Evolutionary conservation across 2,329 filamentous ascomycete genomes (phyloP).

Genomic region (Trichoderma citrinoviride): DNA sequence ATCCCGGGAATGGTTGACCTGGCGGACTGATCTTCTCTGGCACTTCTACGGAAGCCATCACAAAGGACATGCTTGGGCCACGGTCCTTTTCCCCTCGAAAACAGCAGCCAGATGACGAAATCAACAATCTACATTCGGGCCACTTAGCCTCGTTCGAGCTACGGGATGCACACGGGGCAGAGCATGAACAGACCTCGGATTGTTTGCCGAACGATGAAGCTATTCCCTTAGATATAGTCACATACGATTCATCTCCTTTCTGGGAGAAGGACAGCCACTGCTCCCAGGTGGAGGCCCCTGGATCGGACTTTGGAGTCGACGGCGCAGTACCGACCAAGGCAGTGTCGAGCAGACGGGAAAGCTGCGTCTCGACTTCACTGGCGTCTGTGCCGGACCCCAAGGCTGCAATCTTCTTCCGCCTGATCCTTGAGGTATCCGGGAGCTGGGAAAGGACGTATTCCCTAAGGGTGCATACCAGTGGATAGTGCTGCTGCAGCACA

Average conservation of each 20-base stretch:
- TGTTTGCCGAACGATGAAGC: conserved; percentile 53
- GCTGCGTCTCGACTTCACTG: conserved; percentile 37
- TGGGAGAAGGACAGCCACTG: conserved; percentile 63
- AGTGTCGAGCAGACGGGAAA: conserved; percentile 64
- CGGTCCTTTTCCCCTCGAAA: conserved; percentile 52
- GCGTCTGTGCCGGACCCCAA: conserved; percentile 37
- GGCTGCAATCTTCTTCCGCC: conserved; percentile 54
- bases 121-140: conserved; percentile 61
- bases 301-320: neutral
- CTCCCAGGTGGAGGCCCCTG: conserved; percentile 45
- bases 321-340: conserved; percentile 59
- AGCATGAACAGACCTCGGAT: conserved; percentile 52
- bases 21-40: conserved; percentile 31
- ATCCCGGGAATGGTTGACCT: conserved; percentile 62
- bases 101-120: conserved; percentile 74
- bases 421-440: conserved; percentile 62
- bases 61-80: conserved; percentile 75
- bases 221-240: conserved; percentile 50
- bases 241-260: conserved; percentile 55
- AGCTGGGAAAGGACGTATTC: conserved; percentile 66
- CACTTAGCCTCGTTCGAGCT: conserved; percentile 22
- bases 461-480: conserved; percentile 63
- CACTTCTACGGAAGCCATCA: conserved; percentile 68
- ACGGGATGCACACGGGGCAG: neutral
- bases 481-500: conserved; percentile 68